These are phyloP conservation scores for Fusarium aywerte DNA, from an alignment of 2,329 filamentous ascomycete species.

Conservation along the genomic window DNA sequence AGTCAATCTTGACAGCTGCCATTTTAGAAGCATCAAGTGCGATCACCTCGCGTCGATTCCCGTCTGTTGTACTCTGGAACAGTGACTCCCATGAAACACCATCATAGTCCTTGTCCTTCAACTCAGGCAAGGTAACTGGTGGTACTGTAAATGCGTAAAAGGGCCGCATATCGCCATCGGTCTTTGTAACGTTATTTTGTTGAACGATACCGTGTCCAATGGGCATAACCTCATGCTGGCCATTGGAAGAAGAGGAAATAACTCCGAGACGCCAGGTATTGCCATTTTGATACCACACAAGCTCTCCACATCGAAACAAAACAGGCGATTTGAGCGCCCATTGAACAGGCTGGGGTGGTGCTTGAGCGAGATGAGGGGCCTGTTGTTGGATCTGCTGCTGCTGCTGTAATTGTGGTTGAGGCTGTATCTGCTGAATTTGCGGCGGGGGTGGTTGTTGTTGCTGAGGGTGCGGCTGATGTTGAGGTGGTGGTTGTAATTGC, in stretches of 20 bases:
- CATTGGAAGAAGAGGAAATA: constrained; percentile 50
- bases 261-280: constrained; percentile 62
- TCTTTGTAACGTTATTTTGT: constrained; percentile 54
- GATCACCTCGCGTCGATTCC: constrained; percentile 55
- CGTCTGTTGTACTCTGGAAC: constrained; percentile 50
- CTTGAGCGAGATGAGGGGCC: constrained; percentile 31
- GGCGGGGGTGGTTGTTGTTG: constrained; percentile 41
- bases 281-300: constrained; percentile 62
- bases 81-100: constrained; percentile 57
- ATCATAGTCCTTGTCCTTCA: constrained; percentile 55
- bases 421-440: constrained; percentile 21
- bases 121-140: constrained; percentile 52
- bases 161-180: constrained; percentile 57
- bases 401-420: constrained; percentile 24
- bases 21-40: constrained; percentile 63
- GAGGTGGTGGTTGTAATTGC: constrained; percentile 25
- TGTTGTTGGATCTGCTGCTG: constrained; percentile 38
- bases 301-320: constrained; percentile 61
- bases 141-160: constrained; percentile 65
- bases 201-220: constrained; percentile 54
- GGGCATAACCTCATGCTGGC: constrained; percentile 54
- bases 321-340: constrained; percentile 52
- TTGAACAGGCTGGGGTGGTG: constrained; percentile 33
- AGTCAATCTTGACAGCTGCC: constrained; percentile 60
- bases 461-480: constrained; percentile 17